These are phyloP conservation scores for Cryptococcus amylolentus DNA, from an alignment of 1,284 basidiomycete genomes.

Conservation along the genomic window DNA sequence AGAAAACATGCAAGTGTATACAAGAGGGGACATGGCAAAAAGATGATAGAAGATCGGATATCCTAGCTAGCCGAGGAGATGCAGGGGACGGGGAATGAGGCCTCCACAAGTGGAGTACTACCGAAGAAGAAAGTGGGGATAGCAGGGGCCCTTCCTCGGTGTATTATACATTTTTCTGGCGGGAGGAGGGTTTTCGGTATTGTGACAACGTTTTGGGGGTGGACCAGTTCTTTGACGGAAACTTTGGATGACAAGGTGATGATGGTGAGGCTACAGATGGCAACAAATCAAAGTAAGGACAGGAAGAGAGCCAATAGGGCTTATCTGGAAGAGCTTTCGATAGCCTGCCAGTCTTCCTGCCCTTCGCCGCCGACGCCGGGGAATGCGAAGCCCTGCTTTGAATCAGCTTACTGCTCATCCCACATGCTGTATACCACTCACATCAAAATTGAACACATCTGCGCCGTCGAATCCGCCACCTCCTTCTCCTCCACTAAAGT, in stretches of 20 bases:
- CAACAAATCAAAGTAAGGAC: neutral
- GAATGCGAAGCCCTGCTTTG: neutral
- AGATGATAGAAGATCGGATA: too few species aligned
- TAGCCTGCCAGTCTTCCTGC: neutral
- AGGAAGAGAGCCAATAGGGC: neutral
- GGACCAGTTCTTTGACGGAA: too few species aligned
- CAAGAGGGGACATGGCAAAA: too few species aligned
- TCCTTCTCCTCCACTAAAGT: conserved; percentile 6
- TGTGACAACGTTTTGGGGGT: neutral
- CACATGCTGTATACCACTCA: conserved; percentile 1
- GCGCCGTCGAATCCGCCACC: conserved; percentile 1
- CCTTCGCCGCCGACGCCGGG: neutral
- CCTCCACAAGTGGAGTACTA: neutral
- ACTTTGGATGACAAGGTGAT: neutral
- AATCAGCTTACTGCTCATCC: neutral
- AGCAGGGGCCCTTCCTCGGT: neutral
- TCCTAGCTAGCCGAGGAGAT: too few species aligned
- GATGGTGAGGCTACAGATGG: neutral
- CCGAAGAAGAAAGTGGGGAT: neutral
- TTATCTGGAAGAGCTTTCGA: neutral
- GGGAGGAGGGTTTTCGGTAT: neutral
- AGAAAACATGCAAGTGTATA: too few species aligned
- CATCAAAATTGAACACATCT: conserved; percentile 13
- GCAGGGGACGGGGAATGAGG: neutral
- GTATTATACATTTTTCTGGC: neutral